Evolutionary conservation across 176 grass and related monocot genomes (phyloP).

Genomic region (Thalia dealbata): DNA sequence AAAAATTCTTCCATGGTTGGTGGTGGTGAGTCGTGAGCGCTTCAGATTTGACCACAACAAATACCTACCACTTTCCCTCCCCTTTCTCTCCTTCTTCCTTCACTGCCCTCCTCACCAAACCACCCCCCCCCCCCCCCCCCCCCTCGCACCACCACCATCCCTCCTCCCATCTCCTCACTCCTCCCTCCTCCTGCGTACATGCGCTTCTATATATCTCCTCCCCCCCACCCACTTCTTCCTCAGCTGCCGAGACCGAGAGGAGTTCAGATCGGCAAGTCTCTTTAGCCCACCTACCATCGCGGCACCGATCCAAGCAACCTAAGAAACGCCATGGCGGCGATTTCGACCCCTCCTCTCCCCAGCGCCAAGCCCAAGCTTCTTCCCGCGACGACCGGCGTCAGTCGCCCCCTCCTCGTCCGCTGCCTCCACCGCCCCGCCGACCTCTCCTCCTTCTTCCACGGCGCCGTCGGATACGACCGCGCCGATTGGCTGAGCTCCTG

Average conservation of each 20-base stretch:
- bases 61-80: background rate
- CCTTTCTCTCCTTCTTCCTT: background rate
- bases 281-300: background rate
- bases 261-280: background rate
- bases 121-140: background rate
- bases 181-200: background rate
- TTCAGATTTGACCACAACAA: background rate
- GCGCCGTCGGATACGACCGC: constrained; percentile 25
- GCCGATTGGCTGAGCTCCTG: constrained; percentile 81
- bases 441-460: constrained; percentile 40
- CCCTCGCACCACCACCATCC: no score
- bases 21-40: background rate
- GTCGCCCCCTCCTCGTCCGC: background rate
- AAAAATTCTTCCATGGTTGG: background rate
- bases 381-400: no score
- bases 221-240: background rate
- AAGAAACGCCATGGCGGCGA: background rate
- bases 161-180: no score
- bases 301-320: background rate
- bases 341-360: background rate
- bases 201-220: background rate
- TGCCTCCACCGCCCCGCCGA: constrained; percentile 1
- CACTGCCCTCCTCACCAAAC: background rate
- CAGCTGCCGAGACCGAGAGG: background rate
- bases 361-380: background rate